Base-by-base conservation (phyloP, 2,329 filamentous ascomycete species). In the Phyllosticta citrichinensis region DNA sequence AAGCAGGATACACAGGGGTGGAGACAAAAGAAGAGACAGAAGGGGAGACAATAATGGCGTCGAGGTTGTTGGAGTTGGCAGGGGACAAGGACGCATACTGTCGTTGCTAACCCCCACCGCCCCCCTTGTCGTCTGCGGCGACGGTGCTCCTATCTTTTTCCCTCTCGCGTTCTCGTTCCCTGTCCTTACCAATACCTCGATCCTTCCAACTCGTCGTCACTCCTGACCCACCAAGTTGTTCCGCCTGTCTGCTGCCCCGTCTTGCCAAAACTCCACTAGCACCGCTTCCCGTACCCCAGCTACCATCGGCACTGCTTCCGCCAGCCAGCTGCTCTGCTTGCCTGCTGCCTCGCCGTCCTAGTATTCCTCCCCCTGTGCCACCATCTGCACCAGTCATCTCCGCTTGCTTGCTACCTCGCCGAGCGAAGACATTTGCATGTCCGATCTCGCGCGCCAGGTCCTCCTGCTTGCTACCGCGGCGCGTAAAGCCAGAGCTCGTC, bases 401-500 rank as follows among this genome's bases (percentile, higher is more conserved):
- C n/a, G 17, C 40, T 8, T 60, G 58, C 12, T 27, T 40, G 35
- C 58, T 60, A 5, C 58, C 58, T 25, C 58, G 53, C 24, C 58
- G 58, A 20, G 53, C 53, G 3, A 40, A 22, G 14, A 60, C n/a
- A 4, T 52, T 52, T 1, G 58, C 35, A 52, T 60, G 58, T n/a
- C 58, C 58, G 12, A 52, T 30, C 14, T 60, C 58, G 5, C 58
- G 58, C 33, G 51, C 25, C n/a, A 60, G 20, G 20, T 61, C 59
- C 11, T 61, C 59, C 20, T 61, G 59, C 10, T 55, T 56, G 14
- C 54, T 56, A 5, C 50, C 50, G 17, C 55, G 55, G 33, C 60
- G 51, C 33, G 30, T 51, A n/a, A 55, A 57, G n/a, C 62, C 62
- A 10, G 55, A 55, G 50, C 59, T 62, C 2, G 59, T 62, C 35